Evolutionary conservation across 2,329 filamentous ascomycete species (phyloP).

Genomic region (Harringtonia aguacate): DNA sequence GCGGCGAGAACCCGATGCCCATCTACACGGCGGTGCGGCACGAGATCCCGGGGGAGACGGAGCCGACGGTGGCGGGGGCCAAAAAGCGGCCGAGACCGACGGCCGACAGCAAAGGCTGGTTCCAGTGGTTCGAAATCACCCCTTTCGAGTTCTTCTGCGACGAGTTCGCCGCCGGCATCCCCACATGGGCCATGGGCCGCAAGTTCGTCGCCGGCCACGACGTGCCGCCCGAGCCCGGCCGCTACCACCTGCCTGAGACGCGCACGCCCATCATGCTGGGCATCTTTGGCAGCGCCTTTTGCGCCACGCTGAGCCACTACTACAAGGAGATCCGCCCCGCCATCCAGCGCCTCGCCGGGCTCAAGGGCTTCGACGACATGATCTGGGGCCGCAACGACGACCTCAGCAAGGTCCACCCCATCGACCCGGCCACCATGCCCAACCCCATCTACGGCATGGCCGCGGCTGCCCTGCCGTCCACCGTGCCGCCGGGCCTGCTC

Average conservation of each 20-base stretch:
- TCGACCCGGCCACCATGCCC: conserved; percentile 81
- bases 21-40: conserved; percentile 95
- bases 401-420: conserved; percentile 83
- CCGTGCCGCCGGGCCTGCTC: conserved; percentile 69
- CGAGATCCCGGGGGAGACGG: conserved; percentile 63
- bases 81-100: conserved; percentile 38
- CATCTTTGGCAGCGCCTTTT: conserved; percentile 95
- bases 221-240: conserved; percentile 49
- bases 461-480: conserved; percentile 55
- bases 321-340: conserved; percentile 88
- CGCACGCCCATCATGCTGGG: conserved; percentile 78
- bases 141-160: conserved; percentile 95
- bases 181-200: conserved; percentile 85
- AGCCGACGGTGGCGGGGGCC: conserved; percentile 11
- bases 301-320: conserved; percentile 89
- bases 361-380: conserved; percentile 67
- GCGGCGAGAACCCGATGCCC: conserved; percentile 75
- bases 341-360: conserved; percentile 62
- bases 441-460: conserved; percentile 83
- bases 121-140: conserved; percentile 95
- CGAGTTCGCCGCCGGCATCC: conserved; percentile 82
- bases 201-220: conserved; percentile 66
- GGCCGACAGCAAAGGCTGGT: conserved; percentile 67
- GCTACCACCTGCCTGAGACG: conserved; percentile 66
- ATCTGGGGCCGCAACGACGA: conserved; percentile 77